These are phyloP conservation scores for Nannochloropsis gaditana DNA, from an alignment of 108 stramenopile species.

Conservation along the genomic window DNA sequence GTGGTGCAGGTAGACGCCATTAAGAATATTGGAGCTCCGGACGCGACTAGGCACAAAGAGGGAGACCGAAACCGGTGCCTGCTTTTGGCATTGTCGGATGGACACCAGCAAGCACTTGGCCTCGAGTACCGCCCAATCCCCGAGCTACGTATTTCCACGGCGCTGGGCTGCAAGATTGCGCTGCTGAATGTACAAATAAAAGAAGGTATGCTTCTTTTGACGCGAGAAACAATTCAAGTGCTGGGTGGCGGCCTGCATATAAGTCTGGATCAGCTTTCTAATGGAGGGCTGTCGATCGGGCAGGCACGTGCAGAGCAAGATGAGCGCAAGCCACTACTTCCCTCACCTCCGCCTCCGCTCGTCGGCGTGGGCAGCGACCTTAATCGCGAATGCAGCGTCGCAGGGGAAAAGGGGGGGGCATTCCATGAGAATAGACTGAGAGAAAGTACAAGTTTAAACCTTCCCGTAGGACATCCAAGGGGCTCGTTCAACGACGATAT, in stretches of 20 bases:
- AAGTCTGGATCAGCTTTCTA: too few relatives aligned
- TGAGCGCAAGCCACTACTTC: too few relatives aligned
- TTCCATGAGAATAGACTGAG: too few relatives aligned
- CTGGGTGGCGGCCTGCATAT: not conserved
- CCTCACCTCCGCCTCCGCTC: not conserved
- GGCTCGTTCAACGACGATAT: not conserved
- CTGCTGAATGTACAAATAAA: not conserved
- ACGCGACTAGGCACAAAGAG: not conserved
- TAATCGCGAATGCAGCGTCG: not conserved
- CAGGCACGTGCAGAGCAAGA: too few relatives aligned
- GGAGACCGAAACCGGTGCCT: not conserved
- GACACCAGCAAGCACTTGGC: not conserved
- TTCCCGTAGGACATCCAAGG: not conserved
- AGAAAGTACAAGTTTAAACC: too few relatives aligned
- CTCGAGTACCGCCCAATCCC: not conserved
- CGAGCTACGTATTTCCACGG: not conserved
- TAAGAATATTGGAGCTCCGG: not conserved
- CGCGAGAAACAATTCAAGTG: not conserved
- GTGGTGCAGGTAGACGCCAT: not conserved
- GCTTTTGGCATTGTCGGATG: not conserved
- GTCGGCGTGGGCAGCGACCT: not conserved
- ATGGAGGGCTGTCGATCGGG: too few relatives aligned
- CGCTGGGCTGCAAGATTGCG: constrained; percentile 1
- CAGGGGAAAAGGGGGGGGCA: not conserved
- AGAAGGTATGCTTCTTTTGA: constrained; percentile 8